Base-by-base conservation (phyloP, 176 grass and related monocot species). In the Avena atlantica region DNA sequence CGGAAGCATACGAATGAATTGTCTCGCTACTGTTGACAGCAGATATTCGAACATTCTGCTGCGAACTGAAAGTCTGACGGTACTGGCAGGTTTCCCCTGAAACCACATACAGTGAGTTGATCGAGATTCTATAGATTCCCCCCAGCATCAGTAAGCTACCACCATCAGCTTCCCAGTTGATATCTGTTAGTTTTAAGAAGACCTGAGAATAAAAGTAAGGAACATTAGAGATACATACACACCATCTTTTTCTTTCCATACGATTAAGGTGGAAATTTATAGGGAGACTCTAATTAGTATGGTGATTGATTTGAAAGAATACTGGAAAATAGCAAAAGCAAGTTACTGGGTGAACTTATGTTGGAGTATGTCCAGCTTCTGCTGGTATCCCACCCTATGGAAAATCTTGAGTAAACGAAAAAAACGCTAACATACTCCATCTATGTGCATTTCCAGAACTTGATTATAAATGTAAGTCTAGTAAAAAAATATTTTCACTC, bases 131-230 rank as follows among this genome's bases (percentile, higher is more conserved):
- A 12, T 45, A 74, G 12, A 16, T 74, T 74, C 4, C 2, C 45
- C 17, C 45, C 72, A 75, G 72, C 45, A 52, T 52, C 34, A 75
- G 3, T 75, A 52, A 27, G 72, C 45, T 5, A 29, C 72, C 72
- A 74, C 72, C 72, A 75, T 17, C 45, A 51, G 72, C 72, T 49
- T 27, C 72, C 72, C 48, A 29, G 0, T 75, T 27, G 72, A 75
- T 21, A 75, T 15, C 21, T 75, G 34, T 70, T 27, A 52, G 72
- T 27, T 51, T 25, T 17, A 75, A 51, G 72, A 75, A 67, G 27
- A 50, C 47, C 72, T 75, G 47, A 75, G 23, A 25, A 17, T 16
- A 52, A 52, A 17, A 45, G 4, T 6, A 27, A 74, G 6, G 45
- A 74, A 75, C 45, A 75, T 75, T 51, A 75, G 72, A 16, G 34